Base-by-base conservation (phyloP, 176 grass and related monocot species). In the Oryza brachyantha region DNA sequence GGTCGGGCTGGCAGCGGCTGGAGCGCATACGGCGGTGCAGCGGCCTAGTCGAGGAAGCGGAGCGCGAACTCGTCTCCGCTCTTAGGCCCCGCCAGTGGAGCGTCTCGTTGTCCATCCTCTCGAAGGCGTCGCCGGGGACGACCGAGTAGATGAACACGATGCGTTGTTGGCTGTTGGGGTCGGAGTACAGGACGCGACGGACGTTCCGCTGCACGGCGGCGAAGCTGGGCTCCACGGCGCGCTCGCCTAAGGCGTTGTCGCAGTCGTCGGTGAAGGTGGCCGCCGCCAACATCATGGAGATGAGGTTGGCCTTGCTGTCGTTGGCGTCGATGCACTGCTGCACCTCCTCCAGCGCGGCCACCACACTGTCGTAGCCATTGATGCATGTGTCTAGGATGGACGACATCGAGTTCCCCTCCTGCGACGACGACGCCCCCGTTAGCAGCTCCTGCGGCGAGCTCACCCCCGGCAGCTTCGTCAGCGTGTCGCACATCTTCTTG, bases 401-500 rank as follows among this genome's bases (percentile, higher is more conserved):
- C 32, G 0, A 54, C 81, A 88, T 54, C 10, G 81, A 76, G 42
- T 52, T 14, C 1, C 63, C 54, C 13, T 12, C 19, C 17, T 24
- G 12, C 5, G 26, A 12, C 16, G 4, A 1, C 57, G 1, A 28
- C 34, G 32, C 10, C 54, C 55, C 64, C 26, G 54, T 32, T 26
- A 88, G 70, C 1, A 88, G 55, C 26, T 59, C n/a, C 2, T 21
- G 31, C n/a, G 76, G 64, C 64, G 63, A 64, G 1, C 4, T 40
- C 76, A 84, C 81, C 4, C 12, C 57, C 19, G 86, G 70, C 2
- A 75, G 52, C 81, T 13, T 68, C 54, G 34, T 29, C 52, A 84
- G 12, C 61, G 61, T 19, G 28, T 10, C 21, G 86, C 86, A 88
- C 63, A 84, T 36, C 62, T 8, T n/a, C 81, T 17, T 84, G 86